Base-by-base conservation (phyloP, 2,329 filamentous ascomycete species). In the Arthrobotrys conoides region DNA sequence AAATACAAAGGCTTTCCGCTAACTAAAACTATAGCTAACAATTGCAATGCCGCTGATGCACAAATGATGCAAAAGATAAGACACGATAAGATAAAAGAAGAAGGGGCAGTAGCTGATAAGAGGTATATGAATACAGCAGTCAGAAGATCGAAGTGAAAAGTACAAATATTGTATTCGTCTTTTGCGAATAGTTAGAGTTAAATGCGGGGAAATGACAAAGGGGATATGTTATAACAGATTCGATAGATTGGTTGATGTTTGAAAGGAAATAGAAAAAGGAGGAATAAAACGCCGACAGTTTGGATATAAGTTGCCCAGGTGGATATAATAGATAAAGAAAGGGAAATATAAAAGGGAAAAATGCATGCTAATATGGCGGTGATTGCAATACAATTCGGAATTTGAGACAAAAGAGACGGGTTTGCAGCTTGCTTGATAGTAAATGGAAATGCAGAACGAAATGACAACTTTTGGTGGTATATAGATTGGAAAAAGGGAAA, bases 291-390 rank as follows among this genome's bases (percentile, higher is more conserved):
- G 61, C 61, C 61, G 27, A 44, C 63, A 61, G 27, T 22, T 55
- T 66, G 69, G 59, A 67, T 67, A 73, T 73, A 67, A 67, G 48
- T 48, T 73, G 70, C 63, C 70, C 51, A 61, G 65, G 38, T 44
- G 51, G 59, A 72, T 71, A 71, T 64, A 64, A 18, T 61, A 61
- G 38, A 36, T 38, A 16, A n/a, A 38, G 30, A 9, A 20, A 59
- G 22, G 2, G n/a, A 38, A 38, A 57, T 55, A 36, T n/a, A 33
- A 38, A 24, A 16, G 22, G 22, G 41, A 24, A 16, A 14, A 44
- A 6, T 57, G 53, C 20, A 24, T 44, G 57, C 36, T 61, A 61
- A 61, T 44, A 51, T 8, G 48, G 18, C 44, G 9, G 16, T 16
- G 53, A 38, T 14, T n/a, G 38, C 2, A 6, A 8, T 46, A n/a